phyloP scores from a whole-genome alignment of 306 rosid genomes.

The Herpetospermum pedunculosum region DNA sequence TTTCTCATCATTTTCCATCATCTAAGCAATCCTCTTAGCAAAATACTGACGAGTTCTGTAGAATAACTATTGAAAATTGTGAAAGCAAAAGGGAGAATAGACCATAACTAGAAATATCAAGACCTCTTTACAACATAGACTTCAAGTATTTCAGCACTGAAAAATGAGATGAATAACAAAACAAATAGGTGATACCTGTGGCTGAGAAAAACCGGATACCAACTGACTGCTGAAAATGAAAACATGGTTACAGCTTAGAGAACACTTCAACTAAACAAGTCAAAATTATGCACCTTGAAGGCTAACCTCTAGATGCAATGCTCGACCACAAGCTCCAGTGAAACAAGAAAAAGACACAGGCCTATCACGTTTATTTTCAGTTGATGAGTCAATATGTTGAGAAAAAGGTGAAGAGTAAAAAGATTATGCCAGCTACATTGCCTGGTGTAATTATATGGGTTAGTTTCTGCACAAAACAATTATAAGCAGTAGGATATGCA shows the following conservation, averaged over 20 bases:
- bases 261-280: background rate
- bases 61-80: constrained; percentile 3
- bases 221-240: constrained; percentile 35
- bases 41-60: background rate
- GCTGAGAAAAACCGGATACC: constrained; percentile 67
- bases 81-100: constrained; percentile 11
- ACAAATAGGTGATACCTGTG: constrained; percentile 38
- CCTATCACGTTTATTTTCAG: constrained; percentile 51
- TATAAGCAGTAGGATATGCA: constrained; percentile 17
- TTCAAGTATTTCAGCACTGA: background rate
- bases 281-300: constrained; percentile 17
- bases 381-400: constrained; percentile 14
- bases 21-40: background rate
- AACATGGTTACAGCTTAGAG: constrained; percentile 20
- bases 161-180: background rate
- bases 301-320: constrained; percentile 52
- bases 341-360: constrained; percentile 26
- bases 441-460: background rate
- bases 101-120: constrained; percentile 3
- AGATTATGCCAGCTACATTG: background rate
- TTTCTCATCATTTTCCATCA: background rate
- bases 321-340: constrained; percentile 33
- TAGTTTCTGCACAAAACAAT: background rate
- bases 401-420: background rate
- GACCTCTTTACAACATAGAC: background rate